These are phyloP conservation scores for Dendrobium catenatum DNA, from an alignment of 106 monocot species.

Conservation along the genomic window DNA sequence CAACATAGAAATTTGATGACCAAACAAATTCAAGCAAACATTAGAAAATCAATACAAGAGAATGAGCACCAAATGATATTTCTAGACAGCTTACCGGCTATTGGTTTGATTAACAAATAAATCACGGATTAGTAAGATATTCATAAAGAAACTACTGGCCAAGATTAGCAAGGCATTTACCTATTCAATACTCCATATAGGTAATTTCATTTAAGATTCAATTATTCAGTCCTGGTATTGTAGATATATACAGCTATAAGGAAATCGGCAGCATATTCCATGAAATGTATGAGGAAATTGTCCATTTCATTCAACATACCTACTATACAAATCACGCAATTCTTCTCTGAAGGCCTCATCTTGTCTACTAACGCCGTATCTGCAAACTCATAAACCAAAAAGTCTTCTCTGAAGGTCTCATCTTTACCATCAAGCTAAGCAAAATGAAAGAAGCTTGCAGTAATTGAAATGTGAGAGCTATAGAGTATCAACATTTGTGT, in stretches of 20 bases:
- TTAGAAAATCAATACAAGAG: neutral
- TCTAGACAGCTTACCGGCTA: neutral
- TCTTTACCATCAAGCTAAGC: neutral
- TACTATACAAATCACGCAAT: slow-evolving; percentile 52
- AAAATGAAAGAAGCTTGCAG: neutral
- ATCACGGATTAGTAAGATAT: neutral
- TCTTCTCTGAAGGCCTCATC: slow-evolving; percentile 53
- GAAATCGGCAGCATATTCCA: neutral
- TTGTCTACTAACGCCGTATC: slow-evolving; percentile 66
- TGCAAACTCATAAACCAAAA: slow-evolving; percentile 13
- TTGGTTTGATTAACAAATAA: neutral
- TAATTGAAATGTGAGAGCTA: neutral
- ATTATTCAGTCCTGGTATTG: neutral
- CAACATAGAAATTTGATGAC: neutral
- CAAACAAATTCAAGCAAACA: neutral
- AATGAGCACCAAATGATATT: neutral
- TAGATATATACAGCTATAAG: neutral
- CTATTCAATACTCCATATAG: neutral
- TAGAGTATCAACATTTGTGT: neutral
- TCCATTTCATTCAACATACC: slow-evolving; percentile 24
- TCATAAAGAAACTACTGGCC: neutral
- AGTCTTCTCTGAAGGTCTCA: neutral
- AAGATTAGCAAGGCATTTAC: neutral
- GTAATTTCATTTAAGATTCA: neutral
- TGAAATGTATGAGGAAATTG: neutral